These are phyloP conservation scores for Primulina tabacum DNA, from an alignment of 257 asterid species.

Conservation along the genomic window DNA sequence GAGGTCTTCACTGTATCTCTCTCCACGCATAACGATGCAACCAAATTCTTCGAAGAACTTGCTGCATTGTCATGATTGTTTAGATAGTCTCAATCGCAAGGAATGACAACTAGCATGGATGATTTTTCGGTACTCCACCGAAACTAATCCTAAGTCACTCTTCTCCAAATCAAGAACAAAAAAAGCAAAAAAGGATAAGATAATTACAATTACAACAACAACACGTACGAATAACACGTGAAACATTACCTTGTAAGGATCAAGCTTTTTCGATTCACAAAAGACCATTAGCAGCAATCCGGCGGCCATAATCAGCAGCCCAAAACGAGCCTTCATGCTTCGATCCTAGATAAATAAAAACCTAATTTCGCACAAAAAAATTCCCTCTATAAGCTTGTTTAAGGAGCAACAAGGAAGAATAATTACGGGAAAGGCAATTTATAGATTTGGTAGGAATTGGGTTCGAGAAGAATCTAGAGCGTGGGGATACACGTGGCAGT, in stretches of 20 bases:
- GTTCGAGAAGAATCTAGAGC: background rate
- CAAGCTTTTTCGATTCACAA: constrained; percentile 53
- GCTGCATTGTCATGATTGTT: too few relatives aligned
- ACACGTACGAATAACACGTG: background rate
- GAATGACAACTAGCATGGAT: too few relatives aligned
- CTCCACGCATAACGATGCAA: background rate
- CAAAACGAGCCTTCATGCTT: constrained; percentile 42
- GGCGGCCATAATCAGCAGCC: constrained; percentile 25
- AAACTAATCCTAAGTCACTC: too few relatives aligned
- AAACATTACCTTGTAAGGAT: constrained; percentile 64
- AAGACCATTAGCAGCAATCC: constrained; percentile 32
- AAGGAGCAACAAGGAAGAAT: background rate
- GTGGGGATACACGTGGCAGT: background rate
- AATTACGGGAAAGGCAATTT: background rate
- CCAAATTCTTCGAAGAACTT: background rate
- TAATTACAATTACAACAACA: background rate
- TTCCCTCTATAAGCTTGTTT: background rate
- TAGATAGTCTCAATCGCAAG: too few relatives aligned
- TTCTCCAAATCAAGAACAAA: background rate
- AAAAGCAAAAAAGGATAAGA: background rate
- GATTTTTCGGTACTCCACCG: too few relatives aligned
- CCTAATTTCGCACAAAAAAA: background rate
- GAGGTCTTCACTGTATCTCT: background rate
- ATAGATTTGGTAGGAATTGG: background rate
- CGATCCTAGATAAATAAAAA: background rate